A percentile compares a stretch with the other conserved stretches of the same genome.
Evolutionary conservation across 2,329 filamentous ascomycete species (phyloP).

Genomic region (Pyricularia sp.): DNA sequence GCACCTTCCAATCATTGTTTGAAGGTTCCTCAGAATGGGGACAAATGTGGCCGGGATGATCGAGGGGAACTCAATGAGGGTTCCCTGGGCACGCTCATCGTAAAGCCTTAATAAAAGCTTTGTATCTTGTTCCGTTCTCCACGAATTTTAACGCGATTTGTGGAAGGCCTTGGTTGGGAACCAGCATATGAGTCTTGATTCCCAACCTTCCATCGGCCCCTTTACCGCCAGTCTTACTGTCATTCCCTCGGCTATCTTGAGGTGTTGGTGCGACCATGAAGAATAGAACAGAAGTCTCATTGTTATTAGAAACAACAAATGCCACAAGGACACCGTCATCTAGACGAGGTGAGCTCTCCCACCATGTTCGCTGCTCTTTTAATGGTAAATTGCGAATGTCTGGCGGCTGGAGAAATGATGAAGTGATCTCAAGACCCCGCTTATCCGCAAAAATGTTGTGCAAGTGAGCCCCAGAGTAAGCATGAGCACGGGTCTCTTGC

Average conservation of each 20-base stretch:
- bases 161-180: neutral
- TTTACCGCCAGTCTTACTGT: neutral
- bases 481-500: neutral
- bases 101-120: constrained; percentile 8
- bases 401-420: neutral
- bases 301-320: neutral
- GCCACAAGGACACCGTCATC: neutral
- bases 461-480: constrained; percentile 23
- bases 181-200: neutral
- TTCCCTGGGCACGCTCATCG: constrained; percentile 10
- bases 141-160: neutral
- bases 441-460: constrained; percentile 24
- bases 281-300: constrained; percentile 1
- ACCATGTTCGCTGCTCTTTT: neutral
- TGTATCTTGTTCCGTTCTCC: neutral
- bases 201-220: neutral
- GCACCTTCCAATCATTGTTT: constrained; percentile 34
- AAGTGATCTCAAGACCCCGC: neutral
- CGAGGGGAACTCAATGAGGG: constrained; percentile 52
- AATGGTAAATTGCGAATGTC: neutral
- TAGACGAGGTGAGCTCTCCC: neutral
- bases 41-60: constrained; percentile 48
- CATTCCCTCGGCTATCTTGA: neutral
- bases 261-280: neutral
- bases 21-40: constrained; percentile 45